Base-by-base conservation (phyloP, 83 land plant genomes). In the Thuja plicata region DNA sequence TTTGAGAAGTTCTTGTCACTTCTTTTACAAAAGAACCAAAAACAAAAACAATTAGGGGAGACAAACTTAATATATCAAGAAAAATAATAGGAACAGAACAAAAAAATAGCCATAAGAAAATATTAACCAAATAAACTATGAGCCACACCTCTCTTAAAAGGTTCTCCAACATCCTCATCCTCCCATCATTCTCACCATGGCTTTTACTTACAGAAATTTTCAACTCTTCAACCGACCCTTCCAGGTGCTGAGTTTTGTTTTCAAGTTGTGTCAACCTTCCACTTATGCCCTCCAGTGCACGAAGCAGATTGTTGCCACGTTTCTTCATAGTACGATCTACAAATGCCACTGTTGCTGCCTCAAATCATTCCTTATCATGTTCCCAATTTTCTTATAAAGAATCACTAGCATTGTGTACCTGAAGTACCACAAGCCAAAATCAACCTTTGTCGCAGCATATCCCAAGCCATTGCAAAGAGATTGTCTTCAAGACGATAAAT, bases 191-290 rank as follows among this genome's bases (percentile, higher is more conserved):
- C 73, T 89, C 94, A 30, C 96, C 99, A 89, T 92, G 91, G 87
- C 91, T 92, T 55, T 96, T 90, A 13, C 92, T 96, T 46, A 93
- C 92, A 12, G 94, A 87, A 3, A 91, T 91, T 93, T 95, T 97
- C 88, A 96, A 52, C 82, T 93, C 96, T 89, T 92, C 95, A 45
- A 96, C 90, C 15, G 94, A 90, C 87, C 79, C 55, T 86, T 97
- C 99, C 79, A 97, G 92, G 32, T 94, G 92, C 62, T 91, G 94
- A 27, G 94, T 95, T 87, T 92, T 92, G 45, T 88, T 90, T 86
- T 97, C 98, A 89, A 97, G 89, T 89, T 96, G 97, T 13, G 97
- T 85, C 50, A 96, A 83, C 32, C 97, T 94, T 78, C 96, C 93
- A 88, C 96, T 94, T 43, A 97, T 89, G 76, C 96, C 95, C 88